Evolutionary conservation across 345 rosid genomes (phyloP).

Genomic region (Ceriops tagal): DNA sequence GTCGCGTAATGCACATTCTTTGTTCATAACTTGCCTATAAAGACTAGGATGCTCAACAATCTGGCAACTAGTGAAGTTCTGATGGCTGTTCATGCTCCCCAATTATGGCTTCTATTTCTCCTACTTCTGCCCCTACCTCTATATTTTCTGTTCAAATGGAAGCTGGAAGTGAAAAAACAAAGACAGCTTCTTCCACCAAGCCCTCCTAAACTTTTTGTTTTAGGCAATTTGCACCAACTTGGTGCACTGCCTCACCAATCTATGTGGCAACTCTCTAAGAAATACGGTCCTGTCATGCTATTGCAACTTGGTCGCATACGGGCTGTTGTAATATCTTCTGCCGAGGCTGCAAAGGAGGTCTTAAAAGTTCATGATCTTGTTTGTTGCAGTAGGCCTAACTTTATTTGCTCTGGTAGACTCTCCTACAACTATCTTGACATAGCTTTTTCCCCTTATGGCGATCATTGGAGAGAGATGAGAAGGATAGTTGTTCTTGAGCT

Average conservation of each 20-base stretch:
- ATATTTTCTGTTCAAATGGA: background rate
- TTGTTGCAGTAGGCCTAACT: slow-evolving; percentile 13
- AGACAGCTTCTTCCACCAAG: slow-evolving; percentile 8
- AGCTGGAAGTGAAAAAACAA: background rate
- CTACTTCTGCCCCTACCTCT: background rate
- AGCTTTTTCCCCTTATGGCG: slow-evolving; percentile 7
- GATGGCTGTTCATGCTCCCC: background rate
- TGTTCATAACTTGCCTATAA: too few relatives aligned
- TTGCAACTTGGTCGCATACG: background rate
- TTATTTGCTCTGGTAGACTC: background rate
- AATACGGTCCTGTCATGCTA: slow-evolving; percentile 4
- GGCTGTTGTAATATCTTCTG: slow-evolving; percentile 2
- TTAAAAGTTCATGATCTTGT: background rate
- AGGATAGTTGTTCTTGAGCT: slow-evolving; percentile 2
- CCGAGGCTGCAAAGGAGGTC: slow-evolving; percentile 11
- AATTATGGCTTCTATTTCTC: background rate
- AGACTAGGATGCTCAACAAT: too few relatives aligned
- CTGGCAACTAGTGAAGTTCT: background rate
- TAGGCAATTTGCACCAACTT: slow-evolving; percentile 17
- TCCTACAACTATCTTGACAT: slow-evolving; percentile 9
- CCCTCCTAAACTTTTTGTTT: slow-evolving; percentile 8
- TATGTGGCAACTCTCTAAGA: background rate
- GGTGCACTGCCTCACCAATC: slow-evolving; percentile 6
- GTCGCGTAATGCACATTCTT: too few relatives aligned
- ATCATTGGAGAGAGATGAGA: slow-evolving; percentile 7